Percentiles rank a stretch among this genome's conserved stretches.
These are phyloP conservation scores for Poa annua DNA, from an alignment of 176 grass and related monocot genomes.

Conservation along the genomic window DNA sequence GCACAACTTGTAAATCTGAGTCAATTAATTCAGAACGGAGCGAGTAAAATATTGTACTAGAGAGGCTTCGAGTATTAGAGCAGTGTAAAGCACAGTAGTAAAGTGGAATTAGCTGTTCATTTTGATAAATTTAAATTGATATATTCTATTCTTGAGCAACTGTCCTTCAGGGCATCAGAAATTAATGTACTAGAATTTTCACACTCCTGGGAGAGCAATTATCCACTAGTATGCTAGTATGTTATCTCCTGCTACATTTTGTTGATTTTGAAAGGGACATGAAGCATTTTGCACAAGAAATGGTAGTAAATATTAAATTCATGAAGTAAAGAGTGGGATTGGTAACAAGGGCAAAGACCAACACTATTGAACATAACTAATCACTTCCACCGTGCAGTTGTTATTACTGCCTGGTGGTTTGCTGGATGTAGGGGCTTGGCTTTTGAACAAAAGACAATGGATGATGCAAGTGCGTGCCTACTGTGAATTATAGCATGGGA, in stretches of 20 bases:
- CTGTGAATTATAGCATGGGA: constrained; percentile 30
- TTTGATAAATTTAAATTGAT: constrained; percentile 32
- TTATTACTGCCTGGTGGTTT: constrained; percentile 55
- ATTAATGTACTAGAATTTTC: constrained; percentile 22
- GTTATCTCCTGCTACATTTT: constrained; percentile 24
- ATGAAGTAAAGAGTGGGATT: constrained; percentile 36
- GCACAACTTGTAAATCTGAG: no score
- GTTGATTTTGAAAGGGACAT: constrained; percentile 37
- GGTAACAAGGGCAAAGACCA: constrained; percentile 36
- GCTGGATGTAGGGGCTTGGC: constrained; percentile 38
- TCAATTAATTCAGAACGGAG: no score
- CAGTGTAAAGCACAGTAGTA: constrained; percentile 13
- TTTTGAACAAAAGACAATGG: constrained; percentile 36
- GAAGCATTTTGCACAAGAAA: constrained; percentile 51
- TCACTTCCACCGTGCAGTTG: constrained; percentile 49
- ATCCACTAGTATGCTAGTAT: constrained; percentile 22
- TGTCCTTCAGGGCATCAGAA: constrained; percentile 17
- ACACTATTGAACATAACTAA: constrained; percentile 35
- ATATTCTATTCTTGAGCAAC: constrained; percentile 9
- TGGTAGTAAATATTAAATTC: constrained; percentile 33
- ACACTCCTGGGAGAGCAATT: constrained; percentile 31
- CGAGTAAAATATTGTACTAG: constrained; percentile 22
- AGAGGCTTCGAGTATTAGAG: constrained; percentile 1
- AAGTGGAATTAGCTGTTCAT: constrained; percentile 10
- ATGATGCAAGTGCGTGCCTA: constrained; percentile 41